phyloP scores from a whole-genome alignment of 768 basidiomycete genomes.

The Strobilomyces echinocephalus region DNA sequence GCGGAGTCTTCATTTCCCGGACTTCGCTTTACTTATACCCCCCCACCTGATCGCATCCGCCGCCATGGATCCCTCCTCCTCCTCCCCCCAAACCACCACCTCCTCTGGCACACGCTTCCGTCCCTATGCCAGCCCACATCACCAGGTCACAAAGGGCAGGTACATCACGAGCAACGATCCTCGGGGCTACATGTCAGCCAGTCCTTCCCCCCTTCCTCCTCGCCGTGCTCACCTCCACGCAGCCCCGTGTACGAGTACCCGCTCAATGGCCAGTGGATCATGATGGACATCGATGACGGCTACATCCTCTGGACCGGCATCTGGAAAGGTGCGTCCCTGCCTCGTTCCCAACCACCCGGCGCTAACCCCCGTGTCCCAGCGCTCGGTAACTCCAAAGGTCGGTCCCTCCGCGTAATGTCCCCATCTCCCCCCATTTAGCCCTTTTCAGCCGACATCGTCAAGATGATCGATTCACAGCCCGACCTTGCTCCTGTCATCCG shows the following conservation, averaged over 20 bases:
- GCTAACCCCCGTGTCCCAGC: conserved; percentile 40
- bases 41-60: conserved; percentile 7
- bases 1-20: conserved; percentile 28
- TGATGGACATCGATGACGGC: conserved; percentile 94
- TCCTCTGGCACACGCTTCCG: conserved; percentile 41
- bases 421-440: conserved; percentile 13
- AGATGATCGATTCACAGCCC: conserved; percentile 89
- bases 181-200: conserved; percentile 76
- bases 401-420: conserved; percentile 11
- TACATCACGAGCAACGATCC: conserved; percentile 91
- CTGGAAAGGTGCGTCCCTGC: conserved; percentile 69
- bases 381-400: conserved; percentile 86
- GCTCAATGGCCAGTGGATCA: conserved; percentile 86
- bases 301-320: conserved; percentile 92
- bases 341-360: not conserved
- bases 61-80: conserved; percentile 41
- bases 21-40: conserved; percentile 20
- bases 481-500: conserved; percentile 79
- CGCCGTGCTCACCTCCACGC: conserved; percentile 6
- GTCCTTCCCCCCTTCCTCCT: not conserved
- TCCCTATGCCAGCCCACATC: conserved; percentile 69
- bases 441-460: conserved; percentile 78
- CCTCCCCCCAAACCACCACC: conserved; percentile 26
- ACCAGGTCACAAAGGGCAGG: conserved; percentile 79
- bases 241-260: conserved; percentile 89